A percentile compares a stretch with the other conserved stretches of the same genome.
Evolutionary conservation across 1,284 basidiomycete species (phyloP).

Genomic region (Rhizopogon parksii): DNA sequence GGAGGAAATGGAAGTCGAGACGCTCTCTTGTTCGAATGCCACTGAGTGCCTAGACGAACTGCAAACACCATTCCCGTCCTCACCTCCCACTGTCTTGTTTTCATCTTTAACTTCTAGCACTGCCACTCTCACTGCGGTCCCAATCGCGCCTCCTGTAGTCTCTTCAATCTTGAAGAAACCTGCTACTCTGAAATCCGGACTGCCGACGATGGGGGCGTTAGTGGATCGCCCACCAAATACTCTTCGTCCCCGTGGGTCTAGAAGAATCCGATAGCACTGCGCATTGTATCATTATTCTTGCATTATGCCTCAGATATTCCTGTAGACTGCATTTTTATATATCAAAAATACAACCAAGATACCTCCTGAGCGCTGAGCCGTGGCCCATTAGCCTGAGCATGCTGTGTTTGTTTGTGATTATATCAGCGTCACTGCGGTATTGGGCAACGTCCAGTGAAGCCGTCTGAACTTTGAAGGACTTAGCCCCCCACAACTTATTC

Average conservation of each 20-base stretch:
- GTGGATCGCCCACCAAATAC: conserved; percentile 33
- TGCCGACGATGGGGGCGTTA: conserved; percentile 22
- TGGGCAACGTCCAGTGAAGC: too few relatives aligned
- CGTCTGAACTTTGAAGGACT: too few relatives aligned
- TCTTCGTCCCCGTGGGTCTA: conserved; percentile 30
- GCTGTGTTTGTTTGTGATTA: neutral
- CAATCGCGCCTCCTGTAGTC: conserved; percentile 14
- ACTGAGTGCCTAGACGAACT: neutral
- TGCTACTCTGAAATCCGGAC: conserved; percentile 15
- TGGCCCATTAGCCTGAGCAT: neutral
- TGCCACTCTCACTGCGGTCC: conserved; percentile 14
- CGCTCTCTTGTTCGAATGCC: neutral
- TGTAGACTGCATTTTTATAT: neutral
- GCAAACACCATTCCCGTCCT: conserved; percentile 12
- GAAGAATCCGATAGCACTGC: conserved; percentile 20
- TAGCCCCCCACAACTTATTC: neutral
- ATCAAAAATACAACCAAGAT: too few relatives aligned
- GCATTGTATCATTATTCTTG: conserved; percentile 7
- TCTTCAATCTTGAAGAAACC: conserved; percentile 24
- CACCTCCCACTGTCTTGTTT: conserved; percentile 24
- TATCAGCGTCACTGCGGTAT: conserved; percentile 1
- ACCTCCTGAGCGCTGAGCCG: too few relatives aligned
- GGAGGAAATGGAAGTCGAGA: conserved; percentile 11
- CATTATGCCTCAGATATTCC: neutral
- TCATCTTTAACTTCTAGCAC: conserved; percentile 36